Base-by-base conservation (phyloP, 1,139 yeast genomes). In the Scheffersomyces insectosa region DNA sequence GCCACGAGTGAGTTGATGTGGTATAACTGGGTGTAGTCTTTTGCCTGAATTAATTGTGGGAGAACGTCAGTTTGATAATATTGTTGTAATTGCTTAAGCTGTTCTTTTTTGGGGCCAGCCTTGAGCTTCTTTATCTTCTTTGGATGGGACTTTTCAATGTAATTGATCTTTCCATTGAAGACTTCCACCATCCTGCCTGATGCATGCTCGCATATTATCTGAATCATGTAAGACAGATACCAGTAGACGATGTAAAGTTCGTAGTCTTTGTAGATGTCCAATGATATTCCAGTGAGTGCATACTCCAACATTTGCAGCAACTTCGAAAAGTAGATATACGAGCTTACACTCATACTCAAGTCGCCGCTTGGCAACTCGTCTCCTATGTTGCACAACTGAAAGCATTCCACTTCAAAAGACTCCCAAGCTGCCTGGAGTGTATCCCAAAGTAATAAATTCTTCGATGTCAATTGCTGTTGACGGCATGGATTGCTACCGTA, bases 401-500 rank as follows among this genome's bases (percentile, higher is more conserved):
- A 63, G 8, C 75, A 42, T 11, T 70, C 75, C 16, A 70, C 50
- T 55, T 83, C 89, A 36, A 79, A 65, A 4, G 65, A 59, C 54
- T 85, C 89, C 50, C 80, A 66, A 35, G 72, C 70, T 4, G 85
- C 95, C 59, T 91, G 97, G 29, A 89, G 67, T 3, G 89, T 77
- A 60, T 93, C 97, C 86, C 95, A 88, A 3, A 81, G 59, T 54
- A 51, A 81, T 55, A 59, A 77, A 66, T 60, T 84, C 71, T 55
- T 82, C 62, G 60, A 85, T 65, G 54, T 80, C 72, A 72, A 54
- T 57, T 89, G 97, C 50, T 97, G 79, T 57, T 88, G 93, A 42
- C 97, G 77, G 42, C 96, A 82, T 23, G 88, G 82, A 57, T 91
- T 91, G 60, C 84, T 87, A 13, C 88, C 84, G 48, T 73, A 68